A percentile compares a stretch with the other conserved stretches of the same genome.
Evolutionary conservation across 2,329 filamentous ascomycete species (phyloP).

Genomic region (Neocatenulostroma microsporum): DNA sequence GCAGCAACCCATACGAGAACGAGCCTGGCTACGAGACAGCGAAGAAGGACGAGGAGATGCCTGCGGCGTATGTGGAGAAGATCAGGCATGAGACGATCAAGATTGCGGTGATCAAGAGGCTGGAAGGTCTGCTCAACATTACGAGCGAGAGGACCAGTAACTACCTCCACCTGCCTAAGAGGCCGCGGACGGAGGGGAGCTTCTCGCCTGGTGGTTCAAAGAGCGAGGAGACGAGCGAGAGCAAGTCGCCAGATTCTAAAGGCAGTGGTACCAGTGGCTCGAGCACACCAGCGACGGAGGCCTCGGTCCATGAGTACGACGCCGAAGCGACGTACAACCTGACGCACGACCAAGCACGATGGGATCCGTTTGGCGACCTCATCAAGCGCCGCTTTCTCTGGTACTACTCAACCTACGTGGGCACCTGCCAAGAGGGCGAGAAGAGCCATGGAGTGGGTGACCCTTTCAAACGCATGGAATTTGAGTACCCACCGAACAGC

Average conservation of each 20-base stretch:
- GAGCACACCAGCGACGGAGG: conserved; percentile 13
- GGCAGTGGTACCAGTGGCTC: conserved; percentile 9
- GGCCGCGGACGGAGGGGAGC: conserved; percentile 3
- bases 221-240: background rate
- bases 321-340: conserved; percentile 25
- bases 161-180: conserved; percentile 5
- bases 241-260: conserved; percentile 9
- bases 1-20: conserved; percentile 78
- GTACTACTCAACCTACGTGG: conserved; percentile 86
- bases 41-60: conserved; percentile 21
- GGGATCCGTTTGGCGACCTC: conserved; percentile 82
- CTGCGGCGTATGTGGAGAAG: conserved; percentile 40
- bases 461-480: conserved; percentile 73
- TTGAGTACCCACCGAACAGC: conserved; percentile 65
- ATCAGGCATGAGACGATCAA: conserved; percentile 86
- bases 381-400: conserved; percentile 89
- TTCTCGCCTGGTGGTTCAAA: background rate
- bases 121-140: conserved; percentile 72
- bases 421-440: conserved; percentile 57
- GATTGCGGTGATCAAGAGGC: conserved; percentile 73
- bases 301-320: conserved; percentile 34
- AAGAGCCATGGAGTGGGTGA: conserved; percentile 50
- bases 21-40: conserved; percentile 83
- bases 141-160: conserved; percentile 7
- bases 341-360: conserved; percentile 42